Evolutionary conservation across 2,329 filamentous ascomycete genomes (phyloP).

Genomic region (Beauveria sp.): DNA sequence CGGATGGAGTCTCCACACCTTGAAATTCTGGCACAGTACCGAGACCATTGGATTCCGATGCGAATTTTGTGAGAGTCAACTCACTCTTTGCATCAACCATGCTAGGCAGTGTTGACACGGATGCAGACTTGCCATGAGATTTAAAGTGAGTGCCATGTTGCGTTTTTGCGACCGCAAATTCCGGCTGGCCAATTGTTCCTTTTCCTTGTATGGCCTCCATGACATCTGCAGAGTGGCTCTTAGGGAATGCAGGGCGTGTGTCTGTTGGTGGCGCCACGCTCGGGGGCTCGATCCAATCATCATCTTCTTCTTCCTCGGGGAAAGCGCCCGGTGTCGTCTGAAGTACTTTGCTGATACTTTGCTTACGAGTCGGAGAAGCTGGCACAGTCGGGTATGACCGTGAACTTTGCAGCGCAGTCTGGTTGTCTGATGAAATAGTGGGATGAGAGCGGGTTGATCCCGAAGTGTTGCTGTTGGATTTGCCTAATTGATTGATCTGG

Average conservation of each 20-base stretch:
- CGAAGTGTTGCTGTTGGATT: slow-evolving; percentile 42
- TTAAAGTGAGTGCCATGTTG: not conserved
- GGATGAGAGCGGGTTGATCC: slow-evolving; percentile 42
- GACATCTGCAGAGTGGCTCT: slow-evolving; percentile 54
- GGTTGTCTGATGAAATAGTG: slow-evolving; percentile 28
- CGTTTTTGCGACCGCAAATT: slow-evolving; percentile 17
- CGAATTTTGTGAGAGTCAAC: slow-evolving; percentile 46
- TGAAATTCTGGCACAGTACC: slow-evolving; percentile 39
- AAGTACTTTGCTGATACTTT: slow-evolving; percentile 18
- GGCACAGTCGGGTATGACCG: slow-evolving; percentile 23
- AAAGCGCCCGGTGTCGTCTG: slow-evolving; percentile 51
- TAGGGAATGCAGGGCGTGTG: slow-evolving; percentile 45
- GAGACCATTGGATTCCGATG: slow-evolving; percentile 46
- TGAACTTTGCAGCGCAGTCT: slow-evolving; percentile 18
- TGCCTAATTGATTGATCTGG: slow-evolving; percentile 70
- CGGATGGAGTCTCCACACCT: slow-evolving; percentile 40
- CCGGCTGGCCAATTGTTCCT: slow-evolving; percentile 38
- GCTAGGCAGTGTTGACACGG: slow-evolving; percentile 47
- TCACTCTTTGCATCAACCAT: slow-evolving; percentile 16
- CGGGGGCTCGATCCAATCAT: slow-evolving; percentile 57
- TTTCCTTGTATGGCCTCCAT: slow-evolving; percentile 50
- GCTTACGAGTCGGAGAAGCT: slow-evolving; percentile 21
- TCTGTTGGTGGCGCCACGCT: slow-evolving; percentile 22
- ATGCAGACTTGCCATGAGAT: slow-evolving; percentile 52
- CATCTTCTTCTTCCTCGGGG: slow-evolving; percentile 48